A percentile compares a stretch with the other conserved stretches of the same genome.
phyloP scores from a whole-genome alignment of 208 protist species.

The Acanthamoeba culbertsoni region DNA sequence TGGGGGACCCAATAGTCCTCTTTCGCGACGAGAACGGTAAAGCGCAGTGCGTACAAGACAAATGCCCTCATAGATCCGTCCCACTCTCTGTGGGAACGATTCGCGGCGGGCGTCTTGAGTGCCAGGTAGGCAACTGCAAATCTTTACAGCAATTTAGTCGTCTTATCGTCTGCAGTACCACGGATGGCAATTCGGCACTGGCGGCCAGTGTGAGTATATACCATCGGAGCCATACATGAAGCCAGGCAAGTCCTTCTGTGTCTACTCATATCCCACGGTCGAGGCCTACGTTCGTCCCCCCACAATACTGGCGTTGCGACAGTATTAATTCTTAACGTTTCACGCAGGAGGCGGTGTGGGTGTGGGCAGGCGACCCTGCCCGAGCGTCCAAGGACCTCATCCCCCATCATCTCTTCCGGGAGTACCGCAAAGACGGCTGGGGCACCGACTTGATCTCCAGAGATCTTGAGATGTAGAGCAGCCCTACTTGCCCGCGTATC shows the following conservation, averaged over 20 bases:
- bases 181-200: constrained; percentile 41
- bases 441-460: not conserved
- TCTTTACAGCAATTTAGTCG: too few relatives aligned
- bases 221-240: not conserved
- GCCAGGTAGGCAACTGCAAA: not conserved
- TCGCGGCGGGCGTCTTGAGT: not conserved
- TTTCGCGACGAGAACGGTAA: not conserved
- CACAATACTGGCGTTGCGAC: not conserved
- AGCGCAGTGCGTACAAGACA: constrained; percentile 15
- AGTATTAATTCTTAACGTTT: not conserved
- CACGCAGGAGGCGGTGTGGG: not conserved
- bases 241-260: constrained; percentile 14
- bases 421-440: not conserved
- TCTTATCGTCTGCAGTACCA: constrained; percentile 19
- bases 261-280: not conserved
- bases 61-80: constrained; percentile 28
- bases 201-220: not conserved
- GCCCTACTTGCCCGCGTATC: too few relatives aligned
- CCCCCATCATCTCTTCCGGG: not conserved
- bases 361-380: not conserved
- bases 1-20: constrained; percentile 53
- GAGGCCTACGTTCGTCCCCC: not conserved
- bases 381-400: not conserved
- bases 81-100: constrained; percentile 28
- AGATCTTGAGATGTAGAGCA: constrained; percentile 46